These are phyloP conservation scores for Fraxinus americana DNA, from an alignment of 257 asterid genomes.

Conservation along the genomic window DNA sequence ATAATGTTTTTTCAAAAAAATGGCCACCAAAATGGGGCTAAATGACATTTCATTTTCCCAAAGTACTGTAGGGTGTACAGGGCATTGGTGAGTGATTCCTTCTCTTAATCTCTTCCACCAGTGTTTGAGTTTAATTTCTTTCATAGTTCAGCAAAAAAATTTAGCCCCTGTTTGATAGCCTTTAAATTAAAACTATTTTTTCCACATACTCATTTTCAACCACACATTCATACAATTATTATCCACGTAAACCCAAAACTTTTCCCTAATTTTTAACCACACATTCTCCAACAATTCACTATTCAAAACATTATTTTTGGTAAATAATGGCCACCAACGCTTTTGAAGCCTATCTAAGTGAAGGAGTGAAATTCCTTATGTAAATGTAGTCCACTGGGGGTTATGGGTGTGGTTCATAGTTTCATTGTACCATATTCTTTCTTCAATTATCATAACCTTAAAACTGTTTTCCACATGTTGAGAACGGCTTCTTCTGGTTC, in stretches of 20 bases:
- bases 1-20: too few relatives aligned
- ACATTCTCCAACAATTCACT: too few relatives aligned
- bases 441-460: background rate
- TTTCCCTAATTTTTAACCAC: too few relatives aligned
- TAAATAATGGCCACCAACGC: too few relatives aligned
- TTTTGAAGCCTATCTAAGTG: background rate
- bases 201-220: too few relatives aligned
- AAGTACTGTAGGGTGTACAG: background rate
- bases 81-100: background rate
- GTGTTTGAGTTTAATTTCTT: background rate
- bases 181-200: too few relatives aligned
- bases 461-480: background rate
- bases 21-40: background rate
- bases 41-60: conserved; percentile 1
- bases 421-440: background rate
- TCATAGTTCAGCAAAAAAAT: background rate
- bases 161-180: too few relatives aligned
- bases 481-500: background rate
- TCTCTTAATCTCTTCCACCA: background rate
- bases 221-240: too few relatives aligned
- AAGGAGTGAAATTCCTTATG: background rate
- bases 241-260: too few relatives aligned
- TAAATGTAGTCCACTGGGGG: background rate
- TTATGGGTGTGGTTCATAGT: background rate
- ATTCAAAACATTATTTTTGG: too few relatives aligned